Evolutionary conservation across 352 stramenopile genomes (phyloP).

Genomic region (Phytopythium sindhum): DNA sequence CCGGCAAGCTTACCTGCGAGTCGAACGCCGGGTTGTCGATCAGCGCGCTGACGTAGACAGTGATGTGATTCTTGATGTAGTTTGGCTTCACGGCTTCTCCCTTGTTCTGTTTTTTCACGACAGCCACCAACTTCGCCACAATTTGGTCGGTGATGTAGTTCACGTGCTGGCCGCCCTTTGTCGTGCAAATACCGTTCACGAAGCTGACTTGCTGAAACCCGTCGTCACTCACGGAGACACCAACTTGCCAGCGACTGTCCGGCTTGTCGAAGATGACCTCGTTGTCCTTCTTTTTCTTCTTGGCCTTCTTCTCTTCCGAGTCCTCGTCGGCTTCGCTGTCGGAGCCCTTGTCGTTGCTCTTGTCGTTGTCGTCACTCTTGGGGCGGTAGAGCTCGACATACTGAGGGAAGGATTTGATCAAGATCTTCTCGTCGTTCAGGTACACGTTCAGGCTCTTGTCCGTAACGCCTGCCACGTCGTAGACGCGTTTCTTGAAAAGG

Average conservation of each 20-base stretch:
- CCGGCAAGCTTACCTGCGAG: conserved; percentile 73
- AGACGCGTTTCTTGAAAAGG: conserved; percentile 96
- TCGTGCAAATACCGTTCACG: conserved; percentile 97
- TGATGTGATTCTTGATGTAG: conserved; percentile 95
- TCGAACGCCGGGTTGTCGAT: conserved; percentile 99
- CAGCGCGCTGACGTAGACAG: conserved; percentile 94
- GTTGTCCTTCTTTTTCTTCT: conserved; percentile 32
- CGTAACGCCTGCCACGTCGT: conserved; percentile 96
- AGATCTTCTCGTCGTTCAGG: conserved; percentile 93
- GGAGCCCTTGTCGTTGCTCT: conserved; percentile 29
- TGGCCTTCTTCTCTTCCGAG: conserved; percentile 23
- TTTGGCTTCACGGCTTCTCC: conserved; percentile 91
- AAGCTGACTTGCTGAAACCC: conserved; percentile 97
- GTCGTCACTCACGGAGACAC: conserved; percentile 89
- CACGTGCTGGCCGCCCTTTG: conserved; percentile 96
- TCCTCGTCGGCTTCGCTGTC: conserved; percentile 24
- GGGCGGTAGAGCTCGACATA: conserved; percentile 91
- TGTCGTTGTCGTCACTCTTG: conserved; percentile 28
- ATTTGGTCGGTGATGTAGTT: conserved; percentile 92
- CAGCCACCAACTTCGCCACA: conserved; percentile 81
- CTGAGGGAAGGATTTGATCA: conserved; percentile 91
- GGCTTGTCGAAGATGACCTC: conserved; percentile 91
- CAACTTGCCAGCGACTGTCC: conserved; percentile 94
- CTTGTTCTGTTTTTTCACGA: conserved; percentile 95
- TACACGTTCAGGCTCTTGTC: conserved; percentile 91